Percentiles rank a stretch among this genome's conserved stretches.
Conservation (phyloP, 169 alveolate species). For the Besnoitia besnoiti region DNA sequence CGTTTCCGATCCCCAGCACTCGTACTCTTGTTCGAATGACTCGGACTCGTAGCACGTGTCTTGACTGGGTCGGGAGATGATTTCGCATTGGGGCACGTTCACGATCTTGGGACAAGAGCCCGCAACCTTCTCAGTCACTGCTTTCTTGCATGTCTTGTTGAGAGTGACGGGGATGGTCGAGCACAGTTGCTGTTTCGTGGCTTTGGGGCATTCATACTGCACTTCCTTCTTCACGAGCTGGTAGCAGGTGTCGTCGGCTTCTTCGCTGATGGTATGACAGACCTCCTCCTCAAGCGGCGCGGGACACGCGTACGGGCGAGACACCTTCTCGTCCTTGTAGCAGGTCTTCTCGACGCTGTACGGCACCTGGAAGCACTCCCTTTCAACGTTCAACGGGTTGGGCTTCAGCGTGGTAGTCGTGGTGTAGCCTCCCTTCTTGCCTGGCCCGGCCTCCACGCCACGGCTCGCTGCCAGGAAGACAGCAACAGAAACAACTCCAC, state of each 20-base stretch:
- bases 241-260: conserved; percentile 40
- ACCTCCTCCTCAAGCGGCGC: conserved; percentile 7
- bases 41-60: conserved; percentile 55
- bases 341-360: conserved; percentile 67
- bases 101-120: conserved; percentile 35
- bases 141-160: conserved; percentile 28
- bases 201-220: conserved; percentile 55
- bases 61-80: conserved; percentile 17
- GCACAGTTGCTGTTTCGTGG: conserved; percentile 38
- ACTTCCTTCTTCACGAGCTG: conserved; percentile 42
- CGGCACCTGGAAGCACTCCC: conserved; percentile 55
- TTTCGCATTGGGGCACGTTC: conserved; percentile 42
- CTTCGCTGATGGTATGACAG: conserved; percentile 43
- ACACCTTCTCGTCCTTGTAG: conserved; percentile 38
- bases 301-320: conserved; percentile 57
- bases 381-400: conserved; percentile 25
- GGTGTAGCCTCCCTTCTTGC: background rate
- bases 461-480: background rate
- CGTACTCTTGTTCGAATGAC: conserved; percentile 47
- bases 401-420: background rate
- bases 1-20: conserved; percentile 63
- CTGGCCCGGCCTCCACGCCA: background rate
- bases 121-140: conserved; percentile 41
- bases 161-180: conserved; percentile 49
- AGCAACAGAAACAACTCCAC: too few relatives aligned